Conservation (phyloP, 2,329 filamentous ascomycete genomes). For the Monosporascus sp. region DNA sequence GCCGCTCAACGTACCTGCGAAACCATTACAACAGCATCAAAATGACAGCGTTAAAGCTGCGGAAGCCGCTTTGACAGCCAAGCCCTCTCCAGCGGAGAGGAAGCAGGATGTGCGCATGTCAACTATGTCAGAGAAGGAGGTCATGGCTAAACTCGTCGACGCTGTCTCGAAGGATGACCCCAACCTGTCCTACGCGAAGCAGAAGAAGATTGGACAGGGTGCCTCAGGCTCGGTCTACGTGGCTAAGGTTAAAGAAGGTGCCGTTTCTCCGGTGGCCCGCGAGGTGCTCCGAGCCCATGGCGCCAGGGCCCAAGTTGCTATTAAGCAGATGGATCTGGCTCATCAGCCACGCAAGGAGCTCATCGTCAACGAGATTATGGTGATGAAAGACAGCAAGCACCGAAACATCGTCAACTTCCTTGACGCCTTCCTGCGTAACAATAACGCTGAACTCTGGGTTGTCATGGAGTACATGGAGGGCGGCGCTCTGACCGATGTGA, state of each 20-base stretch:
- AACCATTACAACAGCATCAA: slow-evolving; percentile 48
- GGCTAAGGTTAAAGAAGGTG: slow-evolving; percentile 85
- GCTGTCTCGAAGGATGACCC: slow-evolving; percentile 95
- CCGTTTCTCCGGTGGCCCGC: slow-evolving; percentile 73
- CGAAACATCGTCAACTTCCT: slow-evolving; percentile 99
- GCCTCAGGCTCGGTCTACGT: slow-evolving; percentile 98
- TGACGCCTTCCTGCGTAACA: slow-evolving; percentile 92
- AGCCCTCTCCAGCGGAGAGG: slow-evolving; percentile 65
- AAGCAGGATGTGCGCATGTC: slow-evolving; percentile 97
- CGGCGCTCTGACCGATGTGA: slow-evolving; percentile 93
- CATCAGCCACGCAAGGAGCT: slow-evolving; percentile 96
- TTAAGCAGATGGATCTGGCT: slow-evolving; percentile 99
- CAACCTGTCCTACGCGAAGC: slow-evolving; percentile 93
- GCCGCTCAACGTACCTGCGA: slow-evolving; percentile 71
- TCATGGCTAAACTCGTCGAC: slow-evolving; percentile 92
- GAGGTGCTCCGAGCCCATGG: slow-evolving; percentile 76
- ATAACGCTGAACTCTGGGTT: slow-evolving; percentile 94
- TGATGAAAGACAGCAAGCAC: slow-evolving; percentile 99
- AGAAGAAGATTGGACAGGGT: slow-evolving; percentile 99
- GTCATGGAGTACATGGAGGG: slow-evolving; percentile 99
- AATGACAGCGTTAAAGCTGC: slow-evolving; percentile 78
- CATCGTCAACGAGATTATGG: slow-evolving; percentile 99
- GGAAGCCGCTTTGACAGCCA: slow-evolving; percentile 81
- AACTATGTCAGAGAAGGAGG: slow-evolving; percentile 93
- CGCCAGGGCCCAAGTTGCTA: slow-evolving; percentile 82